Base-by-base conservation (phyloP, 1,284 basidiomycete species). In the Schizopora paradoxa region DNA sequence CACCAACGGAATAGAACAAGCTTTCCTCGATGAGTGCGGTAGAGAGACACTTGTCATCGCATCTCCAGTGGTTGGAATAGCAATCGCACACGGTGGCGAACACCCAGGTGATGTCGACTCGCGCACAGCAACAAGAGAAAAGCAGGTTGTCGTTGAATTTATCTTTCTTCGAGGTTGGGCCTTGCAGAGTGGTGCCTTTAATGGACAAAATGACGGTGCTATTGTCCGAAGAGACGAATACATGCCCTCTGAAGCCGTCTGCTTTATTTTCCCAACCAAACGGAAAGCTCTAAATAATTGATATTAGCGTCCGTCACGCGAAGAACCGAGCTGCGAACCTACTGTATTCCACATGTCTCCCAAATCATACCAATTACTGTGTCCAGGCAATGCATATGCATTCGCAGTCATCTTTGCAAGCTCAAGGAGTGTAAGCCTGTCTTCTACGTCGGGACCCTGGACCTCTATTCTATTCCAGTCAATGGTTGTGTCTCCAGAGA, bases 71-170 rank as follows among this genome's bases (percentile, higher is more conserved):
- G n/a, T 69, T 61, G 13, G 70, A 65, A 61, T 86, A 94, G 67
- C 96, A 99, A 57, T 91, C 79, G 67, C 96, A 99, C 1, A 98
- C 94, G 2, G 90, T 83, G 29, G 76, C 68, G 55, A 70, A 67
- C 5, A 64, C 61, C 94, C 95, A 98, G 0, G 90, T 84, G 58
- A 93, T 79, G 60, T 91, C 90, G 26, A 98, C 91, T 23, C 85
- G 75, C 3, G 94, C 95, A 59, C 96, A 99, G 64, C 96, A 99
- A 69, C 96, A 99, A 0, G 93, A 97, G 67, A 97, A 98, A 18
- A 98, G 68, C 54, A 96, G 67, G 59, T 99, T 99, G 66, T 99
- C 96, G 60, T 99, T 99, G 58, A 86, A 83, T 70, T 95, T 97
- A 69, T 99, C 95, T 60, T 89, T 86, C 63, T 84, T 88, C 51